These are phyloP conservation scores for Dioscorea dumetorum DNA, from an alignment of 106 monocot genomes.

Conservation along the genomic window DNA sequence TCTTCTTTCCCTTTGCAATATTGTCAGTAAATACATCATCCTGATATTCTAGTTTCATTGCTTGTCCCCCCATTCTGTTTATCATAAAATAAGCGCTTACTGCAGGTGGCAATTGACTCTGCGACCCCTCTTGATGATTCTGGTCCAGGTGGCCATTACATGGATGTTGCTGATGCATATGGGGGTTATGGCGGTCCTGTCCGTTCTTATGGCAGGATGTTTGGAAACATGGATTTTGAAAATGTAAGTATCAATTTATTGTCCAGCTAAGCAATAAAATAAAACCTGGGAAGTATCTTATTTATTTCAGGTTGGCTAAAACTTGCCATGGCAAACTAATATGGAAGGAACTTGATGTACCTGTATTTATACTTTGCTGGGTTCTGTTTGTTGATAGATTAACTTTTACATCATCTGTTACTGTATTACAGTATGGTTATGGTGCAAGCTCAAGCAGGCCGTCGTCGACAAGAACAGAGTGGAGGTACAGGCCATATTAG, in stretches of 20 bases:
- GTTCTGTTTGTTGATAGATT: not conserved
- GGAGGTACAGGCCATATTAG: conserved; percentile 89
- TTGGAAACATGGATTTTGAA: conserved; percentile 77
- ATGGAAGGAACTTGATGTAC: no score
- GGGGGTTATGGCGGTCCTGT: conserved; percentile 55
- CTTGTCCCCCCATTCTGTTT: no score
- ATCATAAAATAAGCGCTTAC: not conserved
- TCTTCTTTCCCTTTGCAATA: no score
- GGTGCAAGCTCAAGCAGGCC: conserved; percentile 53
- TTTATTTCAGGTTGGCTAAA: no score
- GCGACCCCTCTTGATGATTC: conserved; percentile 85
- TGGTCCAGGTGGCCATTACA: conserved; percentile 27
- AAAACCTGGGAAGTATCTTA: no score
- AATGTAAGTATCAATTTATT: conserved; percentile 40
- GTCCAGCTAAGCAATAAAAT: no score
- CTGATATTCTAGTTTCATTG: no score
- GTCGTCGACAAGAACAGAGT: conserved; percentile 58
- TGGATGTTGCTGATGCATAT: conserved; percentile 34
- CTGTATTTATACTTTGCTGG: not conserved
- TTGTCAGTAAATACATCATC: no score
- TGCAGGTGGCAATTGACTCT: conserved; percentile 90
- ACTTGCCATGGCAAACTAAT: no score
- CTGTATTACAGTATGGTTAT: conserved; percentile 70
- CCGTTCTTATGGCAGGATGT: conserved; percentile 65
- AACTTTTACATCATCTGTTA: not conserved